A percentile compares a stretch with the other conserved stretches of the same genome.
These are phyloP conservation scores for Primulina huaijiensis DNA, from an alignment of 257 asterid genomes.

Conservation along the genomic window DNA sequence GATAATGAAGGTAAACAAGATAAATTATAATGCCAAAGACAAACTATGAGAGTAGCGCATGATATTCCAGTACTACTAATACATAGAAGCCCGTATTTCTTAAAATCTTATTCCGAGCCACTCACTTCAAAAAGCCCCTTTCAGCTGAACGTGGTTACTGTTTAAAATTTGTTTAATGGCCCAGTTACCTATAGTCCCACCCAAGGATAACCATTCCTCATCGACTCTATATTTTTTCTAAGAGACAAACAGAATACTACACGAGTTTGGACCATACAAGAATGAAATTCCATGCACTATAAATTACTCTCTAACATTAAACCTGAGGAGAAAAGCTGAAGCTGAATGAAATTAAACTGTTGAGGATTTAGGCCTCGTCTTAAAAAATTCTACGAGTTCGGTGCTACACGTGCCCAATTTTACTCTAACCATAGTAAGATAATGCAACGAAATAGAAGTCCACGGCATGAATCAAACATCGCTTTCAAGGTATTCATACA, in stretches of 20 bases:
- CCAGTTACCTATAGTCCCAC: too few species aligned
- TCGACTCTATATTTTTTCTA: too few species aligned
- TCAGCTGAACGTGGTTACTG: background rate
- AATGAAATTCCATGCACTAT: background rate
- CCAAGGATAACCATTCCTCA: too few species aligned
- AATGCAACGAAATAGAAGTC: background rate
- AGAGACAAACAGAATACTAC: too few species aligned
- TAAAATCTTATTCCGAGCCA: background rate
- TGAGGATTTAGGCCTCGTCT: background rate
- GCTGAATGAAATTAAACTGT: background rate
- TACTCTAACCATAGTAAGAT: background rate
- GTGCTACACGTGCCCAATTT: background rate
- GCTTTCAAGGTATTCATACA: background rate
- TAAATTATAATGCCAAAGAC: background rate
- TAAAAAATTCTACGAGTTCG: background rate
- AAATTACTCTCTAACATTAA: background rate
- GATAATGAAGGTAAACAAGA: background rate
- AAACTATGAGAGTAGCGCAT: background rate
- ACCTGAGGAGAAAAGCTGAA: background rate
- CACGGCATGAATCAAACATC: background rate
- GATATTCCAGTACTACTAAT: background rate
- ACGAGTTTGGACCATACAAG: too few species aligned
- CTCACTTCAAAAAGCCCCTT: background rate
- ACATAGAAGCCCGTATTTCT: background rate
- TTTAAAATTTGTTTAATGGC: background rate